Conservation (phyloP, 2,329 filamentous ascomycete genomes). For the Magnaporthiopsis rhizophila region DNA sequence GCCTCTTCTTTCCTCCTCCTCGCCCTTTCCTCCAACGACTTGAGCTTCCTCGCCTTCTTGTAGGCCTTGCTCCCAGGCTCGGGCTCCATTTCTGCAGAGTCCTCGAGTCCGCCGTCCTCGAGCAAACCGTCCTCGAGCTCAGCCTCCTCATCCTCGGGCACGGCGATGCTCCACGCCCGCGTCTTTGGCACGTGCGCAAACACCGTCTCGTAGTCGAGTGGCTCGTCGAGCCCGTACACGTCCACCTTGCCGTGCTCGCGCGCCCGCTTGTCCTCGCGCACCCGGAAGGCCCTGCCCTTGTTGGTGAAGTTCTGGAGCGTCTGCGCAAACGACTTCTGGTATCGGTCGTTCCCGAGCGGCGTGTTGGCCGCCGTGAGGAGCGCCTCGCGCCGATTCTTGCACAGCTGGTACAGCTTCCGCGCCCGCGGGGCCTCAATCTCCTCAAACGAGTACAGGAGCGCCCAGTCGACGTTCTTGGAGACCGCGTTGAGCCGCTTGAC, state of each 20-base stretch:
- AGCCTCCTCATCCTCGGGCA: background rate
- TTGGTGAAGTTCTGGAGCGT: background rate
- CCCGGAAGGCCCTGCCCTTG: background rate
- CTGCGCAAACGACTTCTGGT: background rate
- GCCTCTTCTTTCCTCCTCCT: background rate
- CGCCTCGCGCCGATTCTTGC: constrained; percentile 10
- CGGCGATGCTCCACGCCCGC: background rate
- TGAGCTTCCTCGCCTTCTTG: background rate
- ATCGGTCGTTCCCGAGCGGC: background rate
- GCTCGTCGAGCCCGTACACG: constrained; percentile 35
- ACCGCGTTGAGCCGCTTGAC: constrained; percentile 53
- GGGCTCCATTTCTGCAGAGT: background rate
- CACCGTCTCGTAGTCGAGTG: constrained; percentile 25
- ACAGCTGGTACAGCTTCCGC: constrained; percentile 11
- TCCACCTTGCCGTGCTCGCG: constrained; percentile 32
- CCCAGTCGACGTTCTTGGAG: constrained; percentile 46
- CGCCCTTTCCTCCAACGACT: too few species aligned
- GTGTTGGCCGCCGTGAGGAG: constrained; percentile 6
- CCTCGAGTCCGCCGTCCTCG: background rate
- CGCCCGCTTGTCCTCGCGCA: constrained; percentile 33
- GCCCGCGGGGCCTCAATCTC: constrained; percentile 38
- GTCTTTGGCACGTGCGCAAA: constrained; percentile 19
- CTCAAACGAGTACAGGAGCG: constrained; percentile 67
- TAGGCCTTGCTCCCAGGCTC: background rate
- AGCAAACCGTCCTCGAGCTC: background rate